Conservation (phyloP, 768 basidiomycete genomes). For the Thelephora aurantiotincta region DNA sequence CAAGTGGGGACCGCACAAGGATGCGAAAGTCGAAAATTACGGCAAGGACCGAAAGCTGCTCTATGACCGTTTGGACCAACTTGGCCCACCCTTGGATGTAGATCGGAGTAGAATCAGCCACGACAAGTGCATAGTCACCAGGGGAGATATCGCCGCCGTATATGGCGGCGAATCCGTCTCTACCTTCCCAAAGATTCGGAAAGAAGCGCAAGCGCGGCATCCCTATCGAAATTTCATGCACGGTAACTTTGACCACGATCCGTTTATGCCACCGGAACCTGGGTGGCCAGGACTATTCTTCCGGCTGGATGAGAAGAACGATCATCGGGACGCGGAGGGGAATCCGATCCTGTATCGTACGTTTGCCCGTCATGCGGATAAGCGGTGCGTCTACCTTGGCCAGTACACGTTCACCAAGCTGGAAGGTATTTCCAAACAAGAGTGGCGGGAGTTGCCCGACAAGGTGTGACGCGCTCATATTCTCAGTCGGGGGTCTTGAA, state of each 20-base stretch:
- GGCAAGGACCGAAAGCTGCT: neutral
- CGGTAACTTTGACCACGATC: neutral
- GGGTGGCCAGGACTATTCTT: neutral
- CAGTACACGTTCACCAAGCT: neutral
- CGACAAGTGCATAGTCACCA: neutral
- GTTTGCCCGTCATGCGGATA: neutral
- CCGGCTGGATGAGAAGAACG: neutral
- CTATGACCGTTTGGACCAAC: neutral
- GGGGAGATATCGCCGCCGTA: neutral
- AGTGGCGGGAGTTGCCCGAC: neutral
- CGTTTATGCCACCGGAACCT: neutral
- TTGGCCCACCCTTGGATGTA: neutral
- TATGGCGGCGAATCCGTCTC: neutral
- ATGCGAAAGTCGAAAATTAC: no score
- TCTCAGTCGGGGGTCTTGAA: no score
- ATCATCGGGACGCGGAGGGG: neutral
- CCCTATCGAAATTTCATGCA: neutral
- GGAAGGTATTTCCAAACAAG: neutral
- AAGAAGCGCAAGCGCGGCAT: neutral
- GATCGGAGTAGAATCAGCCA: neutral
- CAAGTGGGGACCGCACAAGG: no score
- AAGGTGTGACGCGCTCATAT: neutral
- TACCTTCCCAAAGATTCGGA: neutral
- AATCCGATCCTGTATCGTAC: neutral
- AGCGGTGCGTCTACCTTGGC: neutral